Percentiles rank a stretch among this genome's conserved stretches.
phyloP scores from a whole-genome alignment of 2,329 filamentous ascomycete species.

The Aspergillus sp. region DNA sequence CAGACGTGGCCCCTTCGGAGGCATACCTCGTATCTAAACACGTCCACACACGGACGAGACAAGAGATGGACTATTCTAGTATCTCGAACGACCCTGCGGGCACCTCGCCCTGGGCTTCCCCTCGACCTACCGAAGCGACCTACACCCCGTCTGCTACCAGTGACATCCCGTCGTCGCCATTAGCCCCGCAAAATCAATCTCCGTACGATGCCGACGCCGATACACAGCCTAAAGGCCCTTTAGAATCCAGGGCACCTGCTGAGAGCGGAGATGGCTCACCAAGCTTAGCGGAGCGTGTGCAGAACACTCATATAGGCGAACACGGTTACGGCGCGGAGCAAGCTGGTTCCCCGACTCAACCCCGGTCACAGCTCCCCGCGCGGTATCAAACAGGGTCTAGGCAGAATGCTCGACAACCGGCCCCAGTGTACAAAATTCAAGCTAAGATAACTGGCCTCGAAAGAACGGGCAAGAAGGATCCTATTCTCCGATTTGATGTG shows the following conservation, averaged over 20 bases:
- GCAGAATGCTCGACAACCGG: conserved; percentile 49
- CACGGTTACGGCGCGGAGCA: conserved; percentile 44
- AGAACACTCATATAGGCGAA: conserved; percentile 46
- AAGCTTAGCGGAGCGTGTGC: conserved; percentile 48
- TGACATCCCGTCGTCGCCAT: conserved; percentile 48
- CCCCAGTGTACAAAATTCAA: conserved; percentile 81
- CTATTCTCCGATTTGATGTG: conserved; percentile 92
- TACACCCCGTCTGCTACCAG: conserved; percentile 40
- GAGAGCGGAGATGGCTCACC: conserved; percentile 44
- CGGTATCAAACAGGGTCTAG: conserved; percentile 52
- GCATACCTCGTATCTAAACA: conserved; percentile 22
- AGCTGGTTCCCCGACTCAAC: conserved; percentile 45
- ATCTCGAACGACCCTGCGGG: conserved; percentile 61
- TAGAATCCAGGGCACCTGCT: conserved; percentile 18
- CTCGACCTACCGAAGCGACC: conserved; percentile 53
- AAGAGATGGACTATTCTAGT: conserved; percentile 68
- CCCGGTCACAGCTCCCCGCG: conserved; percentile 49
- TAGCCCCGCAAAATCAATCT: conserved; percentile 43
- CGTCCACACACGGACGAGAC: conserved; percentile 16
- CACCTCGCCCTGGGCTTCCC: conserved; percentile 67
- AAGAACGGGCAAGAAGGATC: conserved; percentile 92
- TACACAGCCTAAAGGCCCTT: conserved; percentile 25
- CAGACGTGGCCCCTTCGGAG: conserved; percentile 28
- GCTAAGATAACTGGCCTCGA: conserved; percentile 94
- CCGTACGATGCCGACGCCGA: conserved; percentile 34